Evolutionary conservation across 139 green algal genomes (phyloP).

Genomic region (Ulvella scutata): DNA sequence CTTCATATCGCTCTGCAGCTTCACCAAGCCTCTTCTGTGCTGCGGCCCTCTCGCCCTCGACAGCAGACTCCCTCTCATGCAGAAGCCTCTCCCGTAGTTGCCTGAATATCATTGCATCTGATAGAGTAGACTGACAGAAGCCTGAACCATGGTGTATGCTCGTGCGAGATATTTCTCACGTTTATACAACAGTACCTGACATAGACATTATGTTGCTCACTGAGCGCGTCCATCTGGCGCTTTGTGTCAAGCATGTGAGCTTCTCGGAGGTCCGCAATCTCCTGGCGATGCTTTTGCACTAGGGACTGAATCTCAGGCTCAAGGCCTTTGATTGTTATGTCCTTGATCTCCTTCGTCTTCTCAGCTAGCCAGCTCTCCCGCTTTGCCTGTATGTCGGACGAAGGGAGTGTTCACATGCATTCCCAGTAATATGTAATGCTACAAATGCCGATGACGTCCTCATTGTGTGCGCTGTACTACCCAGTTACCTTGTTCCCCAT

Average conservation of each 20-base stretch:
- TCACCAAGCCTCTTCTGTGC: constrained; percentile 15
- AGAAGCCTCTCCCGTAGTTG: constrained; percentile 11
- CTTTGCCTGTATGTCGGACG: constrained; percentile 4
- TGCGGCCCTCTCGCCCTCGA: constrained; percentile 15
- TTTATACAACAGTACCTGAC: neutral
- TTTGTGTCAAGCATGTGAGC: constrained; percentile 7
- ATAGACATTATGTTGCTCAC: constrained; percentile 12
- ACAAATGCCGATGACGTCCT: too few relatives aligned
- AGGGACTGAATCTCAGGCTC: constrained; percentile 35
- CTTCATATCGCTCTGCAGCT: constrained; percentile 11
- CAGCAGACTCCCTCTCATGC: constrained; percentile 11
- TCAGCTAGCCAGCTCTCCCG: constrained; percentile 26
- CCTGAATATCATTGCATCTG: neutral
- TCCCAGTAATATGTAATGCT: too few relatives aligned
- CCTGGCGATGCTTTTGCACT: constrained; percentile 14
- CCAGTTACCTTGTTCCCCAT: neutral
- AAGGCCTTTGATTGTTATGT: constrained; percentile 32
- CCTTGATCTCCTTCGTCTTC: constrained; percentile 35
- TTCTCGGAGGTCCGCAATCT: constrained; percentile 18
- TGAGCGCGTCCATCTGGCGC: constrained; percentile 3
- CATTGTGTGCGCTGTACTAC: neutral
- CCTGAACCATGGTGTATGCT: too few relatives aligned
- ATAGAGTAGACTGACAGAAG: too few relatives aligned
- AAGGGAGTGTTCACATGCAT: too few relatives aligned
- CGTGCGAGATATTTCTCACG: too few relatives aligned